phyloP scores from a whole-genome alignment of 1,139 yeast genomes.

The Taiozyma sp. region DNA sequence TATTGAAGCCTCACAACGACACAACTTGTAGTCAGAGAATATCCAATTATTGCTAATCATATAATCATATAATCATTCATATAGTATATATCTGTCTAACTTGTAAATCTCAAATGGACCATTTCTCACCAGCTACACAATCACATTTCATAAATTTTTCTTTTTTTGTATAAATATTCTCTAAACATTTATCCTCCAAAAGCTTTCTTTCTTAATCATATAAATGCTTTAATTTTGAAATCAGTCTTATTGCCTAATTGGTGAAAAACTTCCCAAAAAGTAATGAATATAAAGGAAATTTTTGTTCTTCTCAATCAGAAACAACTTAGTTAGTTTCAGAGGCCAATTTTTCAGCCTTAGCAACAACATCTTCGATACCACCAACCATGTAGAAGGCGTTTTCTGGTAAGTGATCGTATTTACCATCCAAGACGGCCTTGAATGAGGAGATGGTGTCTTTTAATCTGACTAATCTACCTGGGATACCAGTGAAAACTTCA shows the following conservation, averaged over 20 bases:
- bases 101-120: not conserved
- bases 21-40: no score
- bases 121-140: not conserved
- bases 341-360: constrained; percentile 98
- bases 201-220: not conserved
- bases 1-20: no score
- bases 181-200: constrained; percentile 13
- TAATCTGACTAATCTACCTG: constrained; percentile 96
- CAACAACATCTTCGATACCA: constrained; percentile 96
- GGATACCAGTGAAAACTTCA: constrained; percentile 99
- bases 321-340: constrained; percentile 69
- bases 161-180: constrained; percentile 11
- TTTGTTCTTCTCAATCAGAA: not conserved
- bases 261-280: not conserved
- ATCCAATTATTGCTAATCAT: not conserved
- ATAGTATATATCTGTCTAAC: not conserved
- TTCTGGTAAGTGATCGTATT: constrained; percentile 98
- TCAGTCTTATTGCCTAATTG: not conserved
- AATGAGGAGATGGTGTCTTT: constrained; percentile 91
- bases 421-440: constrained; percentile 97
- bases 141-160: not conserved
- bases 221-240: constrained; percentile 3
- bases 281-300: not conserved
- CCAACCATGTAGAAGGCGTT: constrained; percentile 99
- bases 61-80: not conserved